A percentile compares a stretch with the other conserved stretches of the same genome.
phyloP scores from a whole-genome alignment of 208 protist genomes.

The Herpetomonas tarakana region DNA sequence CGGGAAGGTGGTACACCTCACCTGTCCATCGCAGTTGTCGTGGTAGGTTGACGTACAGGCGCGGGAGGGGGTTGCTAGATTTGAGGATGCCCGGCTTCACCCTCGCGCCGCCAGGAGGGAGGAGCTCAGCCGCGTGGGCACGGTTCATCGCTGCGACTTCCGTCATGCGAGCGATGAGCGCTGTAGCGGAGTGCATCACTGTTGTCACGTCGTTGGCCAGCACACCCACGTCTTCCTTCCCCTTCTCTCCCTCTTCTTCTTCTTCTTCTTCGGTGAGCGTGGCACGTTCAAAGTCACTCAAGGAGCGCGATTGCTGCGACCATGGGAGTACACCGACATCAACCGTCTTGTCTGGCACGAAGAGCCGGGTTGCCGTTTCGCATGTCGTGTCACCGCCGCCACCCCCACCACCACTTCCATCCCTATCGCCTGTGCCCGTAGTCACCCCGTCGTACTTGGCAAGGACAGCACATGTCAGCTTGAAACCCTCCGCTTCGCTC shows the following conservation, averaged over 20 bases:
- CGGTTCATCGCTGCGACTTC: too few species aligned
- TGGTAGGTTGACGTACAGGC: conserved; percentile 10
- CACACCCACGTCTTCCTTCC: too few species aligned
- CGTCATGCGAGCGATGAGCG: too few species aligned
- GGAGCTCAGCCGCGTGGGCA: too few species aligned
- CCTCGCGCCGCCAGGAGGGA: background rate
- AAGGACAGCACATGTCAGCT: conserved; percentile 32
- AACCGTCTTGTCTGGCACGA: conserved; percentile 21
- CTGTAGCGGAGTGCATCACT: too few species aligned
- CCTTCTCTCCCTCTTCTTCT: too few species aligned
- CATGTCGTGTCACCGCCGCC: background rate
- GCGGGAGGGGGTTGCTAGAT: conserved; percentile 2
- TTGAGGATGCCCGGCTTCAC: background rate
- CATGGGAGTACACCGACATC: conserved; percentile 24
- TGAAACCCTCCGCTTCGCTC: conserved; percentile 9
- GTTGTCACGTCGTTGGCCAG: too few species aligned
- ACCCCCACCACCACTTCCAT: conserved; percentile 9
- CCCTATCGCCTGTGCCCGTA: too few species aligned
- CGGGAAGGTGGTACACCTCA: background rate
- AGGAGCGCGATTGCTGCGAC: conserved; percentile 11
- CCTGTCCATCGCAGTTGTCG: conserved; percentile 5
- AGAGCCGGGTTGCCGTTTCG: conserved; percentile 9
- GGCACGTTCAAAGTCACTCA: background rate
- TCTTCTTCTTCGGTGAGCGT: background rate
- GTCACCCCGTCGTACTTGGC: conserved; percentile 9